A percentile compares a stretch with the other conserved stretches of the same genome.
phyloP scores from a whole-genome alignment of 768 basidiomycete species.

The Astraeus odoratus region DNA sequence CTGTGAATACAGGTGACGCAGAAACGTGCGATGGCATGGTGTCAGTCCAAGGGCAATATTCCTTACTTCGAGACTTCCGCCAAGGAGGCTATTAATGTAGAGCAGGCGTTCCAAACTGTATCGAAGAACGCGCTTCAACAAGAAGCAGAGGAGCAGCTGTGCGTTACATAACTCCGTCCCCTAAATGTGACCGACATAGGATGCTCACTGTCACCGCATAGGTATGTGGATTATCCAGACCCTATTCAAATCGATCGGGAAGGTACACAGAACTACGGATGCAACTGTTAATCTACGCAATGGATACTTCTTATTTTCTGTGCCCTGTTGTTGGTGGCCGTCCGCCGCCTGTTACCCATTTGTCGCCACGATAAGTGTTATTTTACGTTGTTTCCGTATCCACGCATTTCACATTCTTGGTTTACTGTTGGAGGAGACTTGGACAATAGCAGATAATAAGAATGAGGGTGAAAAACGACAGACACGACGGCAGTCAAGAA shows the following conservation, averaged over 20 bases:
- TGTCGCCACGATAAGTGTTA: slow-evolving; percentile 29
- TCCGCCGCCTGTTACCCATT: slow-evolving; percentile 26
- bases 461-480: slow-evolving; percentile 11
- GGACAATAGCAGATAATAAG: slow-evolving; percentile 3
- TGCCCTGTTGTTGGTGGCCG: slow-evolving; percentile 19
- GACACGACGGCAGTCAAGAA: slow-evolving; percentile 7
- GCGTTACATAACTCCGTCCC: slow-evolving; percentile 28
- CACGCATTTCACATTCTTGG: slow-evolving; percentile 21
- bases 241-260: slow-evolving; percentile 96
- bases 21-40: slow-evolving; percentile 99
- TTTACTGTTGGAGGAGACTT: slow-evolving; percentile 4
- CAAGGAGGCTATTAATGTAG: slow-evolving; percentile 99
- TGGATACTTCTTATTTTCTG: slow-evolving; percentile 20
- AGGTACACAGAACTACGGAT: slow-evolving; percentile 84
- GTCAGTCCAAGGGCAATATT: slow-evolving; percentile 98
- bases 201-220: slow-evolving; percentile 29
- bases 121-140: slow-evolving; percentile 99
- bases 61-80: slow-evolving; percentile 99
- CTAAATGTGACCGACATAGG: too few relatives aligned
- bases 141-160: slow-evolving; percentile 95
- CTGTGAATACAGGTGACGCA: slow-evolving; percentile 71
- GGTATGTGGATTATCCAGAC: slow-evolving; percentile 98
- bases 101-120: slow-evolving; percentile 99
- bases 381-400: slow-evolving; percentile 18
- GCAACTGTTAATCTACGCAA: slow-evolving; percentile 64